phyloP scores from a whole-genome alignment of 2,329 filamentous ascomycete species.

The Penicillium sp. region DNA sequence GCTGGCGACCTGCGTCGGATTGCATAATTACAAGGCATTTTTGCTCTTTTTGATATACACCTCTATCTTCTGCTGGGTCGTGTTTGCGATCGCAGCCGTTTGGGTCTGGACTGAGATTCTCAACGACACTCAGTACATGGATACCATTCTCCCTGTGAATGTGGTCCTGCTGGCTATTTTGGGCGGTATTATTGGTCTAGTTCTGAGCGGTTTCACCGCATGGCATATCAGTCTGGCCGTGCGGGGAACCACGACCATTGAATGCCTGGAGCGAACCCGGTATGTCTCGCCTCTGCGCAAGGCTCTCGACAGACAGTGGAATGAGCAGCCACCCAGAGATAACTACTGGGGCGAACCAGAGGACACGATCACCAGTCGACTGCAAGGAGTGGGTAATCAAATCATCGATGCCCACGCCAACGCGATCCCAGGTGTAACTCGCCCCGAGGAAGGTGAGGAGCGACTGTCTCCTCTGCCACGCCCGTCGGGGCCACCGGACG shows the following conservation, averaged over 20 bases:
- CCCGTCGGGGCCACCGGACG: constrained; percentile 14
- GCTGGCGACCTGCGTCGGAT: constrained; percentile 91
- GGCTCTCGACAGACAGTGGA: constrained; percentile 66
- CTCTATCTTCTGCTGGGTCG: constrained; percentile 79
- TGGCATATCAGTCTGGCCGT: constrained; percentile 88
- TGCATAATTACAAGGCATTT: constrained; percentile 95
- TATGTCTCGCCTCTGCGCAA: constrained; percentile 81
- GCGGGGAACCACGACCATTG: constrained; percentile 87
- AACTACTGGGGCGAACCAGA: constrained; percentile 19
- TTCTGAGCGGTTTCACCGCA: constrained; percentile 81
- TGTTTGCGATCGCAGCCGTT: constrained; percentile 71
- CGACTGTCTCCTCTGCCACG: constrained; percentile 41
- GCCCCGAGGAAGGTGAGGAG: constrained; percentile 78
- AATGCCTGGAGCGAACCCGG: constrained; percentile 91
- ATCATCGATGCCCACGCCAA: constrained; percentile 81
- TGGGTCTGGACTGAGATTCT: constrained; percentile 89
- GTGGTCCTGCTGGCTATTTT: constrained; percentile 86
- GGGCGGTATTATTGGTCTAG: constrained; percentile 86
- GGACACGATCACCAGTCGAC: constrained; percentile 41
- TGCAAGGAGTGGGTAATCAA: constrained; percentile 69
- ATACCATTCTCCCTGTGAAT: constrained; percentile 83
- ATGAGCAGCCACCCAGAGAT: constrained; percentile 51
- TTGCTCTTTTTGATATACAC: constrained; percentile 90
- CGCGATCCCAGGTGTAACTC: constrained; percentile 74
- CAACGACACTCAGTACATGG: constrained; percentile 67